Base-by-base conservation (phyloP, 2,329 filamentous ascomycete species). In the Sporothrix pseudoabietina region DNA sequence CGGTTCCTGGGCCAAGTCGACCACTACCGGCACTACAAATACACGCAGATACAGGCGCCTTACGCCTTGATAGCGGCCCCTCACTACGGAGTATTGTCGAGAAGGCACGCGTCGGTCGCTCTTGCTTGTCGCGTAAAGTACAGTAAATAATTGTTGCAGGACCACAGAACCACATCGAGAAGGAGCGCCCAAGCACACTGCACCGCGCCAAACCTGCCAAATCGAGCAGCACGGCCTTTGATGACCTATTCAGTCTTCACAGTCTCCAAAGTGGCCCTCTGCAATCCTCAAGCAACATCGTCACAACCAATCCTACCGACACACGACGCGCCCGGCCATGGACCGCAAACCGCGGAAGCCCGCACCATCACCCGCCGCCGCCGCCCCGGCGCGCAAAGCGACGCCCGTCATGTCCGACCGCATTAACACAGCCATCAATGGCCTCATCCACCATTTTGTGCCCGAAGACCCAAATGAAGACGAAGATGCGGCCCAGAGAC, bases 371-470 rank as follows among this genome's bases (percentile, higher is more conserved):
- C 59, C 73, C n/a, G 32, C 69, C 30, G 39, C 73, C n/a, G 32
- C 69, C 22, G 39, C 59, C 4, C n/a, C 71, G 30, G 66, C 68
- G 22, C 80, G 82, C 80, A 78, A 85, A 81, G 77, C 87, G 86
- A 85, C 85, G 80, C 82, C 82, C 79, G 88, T 89, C 86, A 84
- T 87, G 78, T 85, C 87, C 78, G 86, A 88, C 79, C 92, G 93
- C 84, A 88, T 97, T 82, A 89, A 91, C 80, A 90, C 90, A 81
- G 93, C 92, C 80, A 90, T 97, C 80, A 89, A 92, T 80, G 91
- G 91, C 82, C 87, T 97, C 79, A 90, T 97, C 80, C 86, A 90
- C 78, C 91, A 92, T 79, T 85, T 95, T 74, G 85, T 96, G 72
- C 92, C 92, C 72, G 84, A 86, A 69, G 86, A 90, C 76, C 86